Percentiles rank a stretch among this genome's conserved stretches.
These are phyloP conservation scores for Yamadazyma sp. DNA, from an alignment of 1,139 yeast species.

Conservation along the genomic window DNA sequence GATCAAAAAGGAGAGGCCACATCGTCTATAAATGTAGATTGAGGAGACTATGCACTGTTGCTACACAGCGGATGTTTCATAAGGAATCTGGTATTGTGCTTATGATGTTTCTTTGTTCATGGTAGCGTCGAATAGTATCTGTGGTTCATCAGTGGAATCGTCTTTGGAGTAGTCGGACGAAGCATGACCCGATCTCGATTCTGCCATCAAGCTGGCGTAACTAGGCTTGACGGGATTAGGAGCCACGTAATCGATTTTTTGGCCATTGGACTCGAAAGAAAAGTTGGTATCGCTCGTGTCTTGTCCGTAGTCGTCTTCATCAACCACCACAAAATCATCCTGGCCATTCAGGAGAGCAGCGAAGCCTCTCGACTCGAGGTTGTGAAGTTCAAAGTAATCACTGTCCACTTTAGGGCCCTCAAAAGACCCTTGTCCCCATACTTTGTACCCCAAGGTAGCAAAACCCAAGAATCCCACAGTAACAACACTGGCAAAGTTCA, in stretches of 20 bases:
- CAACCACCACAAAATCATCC: slow-evolving; percentile 10
- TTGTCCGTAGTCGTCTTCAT: slow-evolving; percentile 16
- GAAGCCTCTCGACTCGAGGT: slow-evolving; percentile 21
- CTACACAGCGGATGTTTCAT: no score
- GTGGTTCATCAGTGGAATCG: slow-evolving; percentile 5
- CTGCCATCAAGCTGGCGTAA: slow-evolving; percentile 8
- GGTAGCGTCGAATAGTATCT: slow-evolving; percentile 6
- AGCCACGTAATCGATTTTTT: slow-evolving; percentile 10
- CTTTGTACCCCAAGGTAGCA: slow-evolving; percentile 51
- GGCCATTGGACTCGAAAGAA: slow-evolving; percentile 9
- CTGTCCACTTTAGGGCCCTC: slow-evolving; percentile 65
- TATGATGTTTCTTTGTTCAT: slow-evolving; percentile 1
- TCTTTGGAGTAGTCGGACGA: neutral
- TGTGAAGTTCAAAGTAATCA: slow-evolving; percentile 44
- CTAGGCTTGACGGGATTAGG: slow-evolving; percentile 14
- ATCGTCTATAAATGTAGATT: no score
- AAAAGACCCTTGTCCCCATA: slow-evolving; percentile 63
- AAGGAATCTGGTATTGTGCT: no score
- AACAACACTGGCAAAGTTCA: slow-evolving; percentile 77
- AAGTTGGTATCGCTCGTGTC: slow-evolving; percentile 1
- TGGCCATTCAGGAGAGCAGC: slow-evolving; percentile 8
- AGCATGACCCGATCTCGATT: neutral
- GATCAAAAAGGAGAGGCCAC: no score
- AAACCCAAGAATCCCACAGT: slow-evolving; percentile 48
- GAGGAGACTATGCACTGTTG: no score